Evolutionary conservation across 805 yeast species (phyloP), one percentile per base, ranked within the genome.

Genomic region (Kurtzmaniella cleridarum): DNA sequence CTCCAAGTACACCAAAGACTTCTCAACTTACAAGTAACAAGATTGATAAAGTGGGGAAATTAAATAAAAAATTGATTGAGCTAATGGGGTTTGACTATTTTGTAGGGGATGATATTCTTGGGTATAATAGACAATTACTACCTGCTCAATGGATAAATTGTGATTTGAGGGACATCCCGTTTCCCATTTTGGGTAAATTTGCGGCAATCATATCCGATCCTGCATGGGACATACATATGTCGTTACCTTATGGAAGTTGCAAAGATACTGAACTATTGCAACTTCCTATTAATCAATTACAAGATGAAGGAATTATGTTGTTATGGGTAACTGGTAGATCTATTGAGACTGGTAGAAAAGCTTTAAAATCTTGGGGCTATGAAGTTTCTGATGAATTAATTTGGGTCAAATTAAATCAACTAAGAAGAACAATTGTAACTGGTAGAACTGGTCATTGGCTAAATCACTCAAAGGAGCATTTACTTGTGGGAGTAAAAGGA

Each of bases 381-480:
- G 55, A 61, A 28, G 77, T 83, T 4, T 63, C 76, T 16, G 91
- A 89, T 57, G 97, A 90, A 56, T 60, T 90, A 44, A 76, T 90
- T 7, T 90, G 98, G 98, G 75, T 88, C 42, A 90, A 90, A 58
- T 78, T 93, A 4, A 90, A 90, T 57, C 97, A 91, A 56, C 62
- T 91, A 44, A 78, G 82, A 15, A 68, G 95, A 43, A 90, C 96
- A 0, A 89, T 90, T 32, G 89, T 95, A 43, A 91, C 98, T 0
- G 98, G 98, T 1, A 67, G 97, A 46, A 90, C 98, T 0, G 98
- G 98, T 0, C 98, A 90, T 57, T 90, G 98, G 98, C 69, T 90
- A 38, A 90, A 90, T 55, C 98, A 90, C 60, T 84, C 96, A 0
- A 90, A 90, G 51, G 98, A 90, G 58, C 97, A 90, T 56, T 65